phyloP scores from a whole-genome alignment of 495 filamentous ascomycete genomes.

The Lophium mytilinum region DNA sequence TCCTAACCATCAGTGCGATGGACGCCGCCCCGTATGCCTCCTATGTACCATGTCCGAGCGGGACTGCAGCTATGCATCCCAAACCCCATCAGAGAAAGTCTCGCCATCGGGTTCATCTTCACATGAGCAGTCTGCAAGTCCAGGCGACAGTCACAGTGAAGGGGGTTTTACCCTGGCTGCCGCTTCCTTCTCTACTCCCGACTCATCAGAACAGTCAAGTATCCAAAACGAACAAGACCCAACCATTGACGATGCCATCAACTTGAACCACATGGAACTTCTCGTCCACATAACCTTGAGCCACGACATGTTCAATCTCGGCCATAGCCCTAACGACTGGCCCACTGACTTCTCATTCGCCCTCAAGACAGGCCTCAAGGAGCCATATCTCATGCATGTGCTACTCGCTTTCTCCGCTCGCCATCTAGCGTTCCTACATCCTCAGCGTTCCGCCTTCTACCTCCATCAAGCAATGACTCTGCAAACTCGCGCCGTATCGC shows the following conservation, averaged over 20 bases:
- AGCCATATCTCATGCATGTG: slow-evolving; percentile 33
- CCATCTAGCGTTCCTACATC: slow-evolving; percentile 26
- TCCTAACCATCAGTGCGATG: slow-evolving; percentile 29
- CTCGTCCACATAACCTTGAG: slow-evolving; percentile 29
- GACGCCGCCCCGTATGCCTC: slow-evolving; percentile 31
- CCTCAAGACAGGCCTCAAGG: slow-evolving; percentile 16
- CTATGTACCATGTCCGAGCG: slow-evolving; percentile 32
- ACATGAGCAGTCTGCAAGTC: background rate
- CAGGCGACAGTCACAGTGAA: background rate
- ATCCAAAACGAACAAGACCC: too few relatives aligned
- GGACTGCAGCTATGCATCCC: slow-evolving; percentile 30
- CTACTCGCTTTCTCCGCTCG: slow-evolving; percentile 34
- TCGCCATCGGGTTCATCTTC: background rate
- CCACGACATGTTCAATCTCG: slow-evolving; percentile 26
- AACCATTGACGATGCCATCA: slow-evolving; percentile 19
- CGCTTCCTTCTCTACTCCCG: too few relatives aligned
- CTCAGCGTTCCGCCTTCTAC: slow-evolving; percentile 22
- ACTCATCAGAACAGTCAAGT: too few relatives aligned
- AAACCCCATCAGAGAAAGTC: background rate
- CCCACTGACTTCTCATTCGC: background rate
- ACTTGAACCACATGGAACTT: slow-evolving; percentile 35
- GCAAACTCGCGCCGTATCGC: slow-evolving; percentile 33
- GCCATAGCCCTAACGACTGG: slow-evolving; percentile 17
- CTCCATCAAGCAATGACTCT: slow-evolving; percentile 27
- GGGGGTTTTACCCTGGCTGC: too few relatives aligned